phyloP scores from a whole-genome alignment of 805 yeast species.

The Clavispora asparagi region DNA sequence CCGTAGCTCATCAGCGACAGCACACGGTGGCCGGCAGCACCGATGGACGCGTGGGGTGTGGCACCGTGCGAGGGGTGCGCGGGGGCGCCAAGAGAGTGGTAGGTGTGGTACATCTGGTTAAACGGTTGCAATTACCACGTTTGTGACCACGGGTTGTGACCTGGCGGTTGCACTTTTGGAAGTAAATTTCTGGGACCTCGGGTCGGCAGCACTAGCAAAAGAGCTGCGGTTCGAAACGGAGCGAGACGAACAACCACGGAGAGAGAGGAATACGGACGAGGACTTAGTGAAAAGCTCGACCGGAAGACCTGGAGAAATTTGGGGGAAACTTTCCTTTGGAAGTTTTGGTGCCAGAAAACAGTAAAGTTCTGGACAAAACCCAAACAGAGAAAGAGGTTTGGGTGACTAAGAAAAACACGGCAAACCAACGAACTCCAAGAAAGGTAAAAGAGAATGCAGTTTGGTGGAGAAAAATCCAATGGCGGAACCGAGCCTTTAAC shows the following conservation, averaged over 20 bases:
- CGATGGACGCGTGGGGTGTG: conserved; percentile 20
- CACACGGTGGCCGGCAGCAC: conserved; percentile 37
- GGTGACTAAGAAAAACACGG: not conserved
- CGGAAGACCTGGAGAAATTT: not conserved
- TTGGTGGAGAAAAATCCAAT: not conserved
- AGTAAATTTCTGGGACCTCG: not conserved
- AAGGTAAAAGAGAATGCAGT: not conserved
- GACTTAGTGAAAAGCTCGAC: conserved; percentile 40
- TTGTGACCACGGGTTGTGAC: not conserved
- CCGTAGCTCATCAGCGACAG: conserved; percentile 20
- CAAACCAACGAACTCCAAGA: conserved; percentile 1
- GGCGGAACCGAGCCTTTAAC: not conserved
- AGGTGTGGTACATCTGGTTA: conserved; percentile 14
- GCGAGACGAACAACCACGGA: not conserved
- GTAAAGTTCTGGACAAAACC: not conserved
- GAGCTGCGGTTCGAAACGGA: not conserved
- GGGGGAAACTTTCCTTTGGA: not conserved
- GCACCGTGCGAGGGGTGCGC: conserved; percentile 2
- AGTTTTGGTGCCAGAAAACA: conserved; percentile 1
- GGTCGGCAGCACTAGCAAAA: not conserved
- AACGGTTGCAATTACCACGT: not conserved
- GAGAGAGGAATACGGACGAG: conserved; percentile 14
- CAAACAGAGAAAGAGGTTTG: not conserved
- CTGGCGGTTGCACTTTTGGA: not conserved
- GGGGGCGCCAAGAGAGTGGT: not conserved